A percentile compares a stretch with the other conserved stretches of the same genome.
Evolutionary conservation across 805 yeast genomes (phyloP).

Genomic region (Zygoascus biomembranicola): DNA sequence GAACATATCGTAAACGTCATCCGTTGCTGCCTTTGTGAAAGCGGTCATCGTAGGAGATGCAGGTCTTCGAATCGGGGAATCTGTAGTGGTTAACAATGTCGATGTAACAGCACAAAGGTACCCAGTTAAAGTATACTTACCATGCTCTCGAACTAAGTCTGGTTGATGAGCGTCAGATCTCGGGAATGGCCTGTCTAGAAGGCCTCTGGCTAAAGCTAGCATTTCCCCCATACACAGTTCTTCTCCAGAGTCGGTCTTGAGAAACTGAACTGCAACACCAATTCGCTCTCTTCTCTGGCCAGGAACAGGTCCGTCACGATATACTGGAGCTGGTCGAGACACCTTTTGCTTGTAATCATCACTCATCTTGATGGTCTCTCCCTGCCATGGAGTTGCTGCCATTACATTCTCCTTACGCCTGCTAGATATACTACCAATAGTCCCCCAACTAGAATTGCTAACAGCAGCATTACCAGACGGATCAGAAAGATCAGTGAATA

Average conservation of each 20-base stretch:
- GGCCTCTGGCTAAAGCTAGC: conserved; percentile 42
- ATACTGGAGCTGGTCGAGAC: neutral
- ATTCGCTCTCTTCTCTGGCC: conserved; percentile 13
- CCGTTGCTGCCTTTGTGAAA: conserved; percentile 64
- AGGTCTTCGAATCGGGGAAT: conserved; percentile 5
- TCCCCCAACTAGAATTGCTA: conserved; percentile 31
- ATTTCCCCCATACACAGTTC: conserved; percentile 62
- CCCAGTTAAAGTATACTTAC: neutral
- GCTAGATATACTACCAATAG: conserved; percentile 40
- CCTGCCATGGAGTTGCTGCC: conserved; percentile 52
- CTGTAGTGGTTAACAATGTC: neutral
- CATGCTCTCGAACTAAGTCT: neutral
- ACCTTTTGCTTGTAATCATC: conserved; percentile 1
- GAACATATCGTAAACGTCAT: conserved; percentile 70
- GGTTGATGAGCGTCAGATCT: conserved; percentile 3
- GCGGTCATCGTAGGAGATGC: conserved; percentile 71
- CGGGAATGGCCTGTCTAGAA: conserved; percentile 13
- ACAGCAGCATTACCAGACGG: conserved; percentile 13
- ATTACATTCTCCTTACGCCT: conserved; percentile 58
- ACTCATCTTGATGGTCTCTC: conserved; percentile 36
- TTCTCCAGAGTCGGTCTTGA: conserved; percentile 27
- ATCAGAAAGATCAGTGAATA: conserved; percentile 32
- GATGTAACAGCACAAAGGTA: neutral
- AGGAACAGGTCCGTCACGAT: conserved; percentile 4
- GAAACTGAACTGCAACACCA: conserved; percentile 17